Conservation (phyloP, 805 yeast species). For the Yarrowia keelungensis region DNA sequence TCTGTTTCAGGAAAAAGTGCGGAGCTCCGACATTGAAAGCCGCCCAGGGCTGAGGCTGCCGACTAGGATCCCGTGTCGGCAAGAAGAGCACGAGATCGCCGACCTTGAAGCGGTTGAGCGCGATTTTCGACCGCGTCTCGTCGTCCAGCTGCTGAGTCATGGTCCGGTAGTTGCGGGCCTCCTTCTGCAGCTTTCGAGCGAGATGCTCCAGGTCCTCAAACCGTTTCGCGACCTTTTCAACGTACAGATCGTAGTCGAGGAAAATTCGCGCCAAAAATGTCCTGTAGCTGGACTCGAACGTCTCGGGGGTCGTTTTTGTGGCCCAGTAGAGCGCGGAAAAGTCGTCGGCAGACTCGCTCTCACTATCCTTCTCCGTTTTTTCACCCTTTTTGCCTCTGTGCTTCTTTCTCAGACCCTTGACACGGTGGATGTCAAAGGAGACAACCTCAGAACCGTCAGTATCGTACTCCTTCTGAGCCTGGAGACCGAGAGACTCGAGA, state of each 20-base stretch:
- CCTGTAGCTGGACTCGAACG: slow-evolving; percentile 40
- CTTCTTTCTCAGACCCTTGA: slow-evolving; percentile 61
- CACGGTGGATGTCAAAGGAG: slow-evolving; percentile 62
- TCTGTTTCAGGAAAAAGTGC: slow-evolving; percentile 73
- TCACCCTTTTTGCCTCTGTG: slow-evolving; percentile 21
- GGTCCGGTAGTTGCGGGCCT: slow-evolving; percentile 60
- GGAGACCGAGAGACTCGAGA: slow-evolving; percentile 75
- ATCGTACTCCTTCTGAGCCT: slow-evolving; percentile 46
- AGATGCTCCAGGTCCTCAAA: slow-evolving; percentile 88
- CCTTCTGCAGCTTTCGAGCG: slow-evolving; percentile 84
- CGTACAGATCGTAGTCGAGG: slow-evolving; percentile 52
- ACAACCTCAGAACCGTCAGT: slow-evolving; percentile 53
- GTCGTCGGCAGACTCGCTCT: slow-evolving; percentile 33
- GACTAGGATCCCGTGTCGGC: slow-evolving; percentile 68
- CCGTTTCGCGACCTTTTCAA: slow-evolving; percentile 66
- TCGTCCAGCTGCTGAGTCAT: slow-evolving; percentile 45
- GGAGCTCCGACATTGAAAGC: slow-evolving; percentile 91
- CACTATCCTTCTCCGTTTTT: slow-evolving; percentile 16
- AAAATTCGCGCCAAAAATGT: slow-evolving; percentile 48
- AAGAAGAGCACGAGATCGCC: slow-evolving; percentile 85
- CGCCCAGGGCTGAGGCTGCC: slow-evolving; percentile 75
- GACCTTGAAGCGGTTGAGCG: slow-evolving; percentile 68
- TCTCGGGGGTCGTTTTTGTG: slow-evolving; percentile 45
- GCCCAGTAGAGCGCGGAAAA: slow-evolving; percentile 57
- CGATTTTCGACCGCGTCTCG: slow-evolving; percentile 60